phyloP scores from a whole-genome alignment of 768 basidiomycete genomes.

The Leccinum rimulosum region DNA sequence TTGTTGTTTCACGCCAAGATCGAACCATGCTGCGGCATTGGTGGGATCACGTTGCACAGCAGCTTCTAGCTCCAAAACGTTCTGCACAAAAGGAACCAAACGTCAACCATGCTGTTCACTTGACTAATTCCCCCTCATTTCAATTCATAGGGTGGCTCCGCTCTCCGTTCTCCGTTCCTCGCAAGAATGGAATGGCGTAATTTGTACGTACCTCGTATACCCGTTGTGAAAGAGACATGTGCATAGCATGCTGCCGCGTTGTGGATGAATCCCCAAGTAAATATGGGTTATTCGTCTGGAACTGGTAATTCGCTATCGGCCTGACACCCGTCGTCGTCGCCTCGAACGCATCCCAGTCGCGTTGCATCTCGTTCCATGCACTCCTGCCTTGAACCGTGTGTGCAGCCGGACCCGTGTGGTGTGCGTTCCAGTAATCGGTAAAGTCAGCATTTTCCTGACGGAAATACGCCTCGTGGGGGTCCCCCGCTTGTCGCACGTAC shows the following conservation, averaged over 20 bases:
- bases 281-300: constrained; percentile 80
- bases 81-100: constrained; percentile 44
- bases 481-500: constrained; percentile 25
- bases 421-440: constrained; percentile 54
- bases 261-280: constrained; percentile 54
- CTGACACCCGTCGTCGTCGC: constrained; percentile 66
- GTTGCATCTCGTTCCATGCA: constrained; percentile 66
- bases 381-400: constrained; percentile 25
- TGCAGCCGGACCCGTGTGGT: constrained; percentile 26
- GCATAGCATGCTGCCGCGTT: constrained; percentile 45
- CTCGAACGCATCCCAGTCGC: constrained; percentile 81
- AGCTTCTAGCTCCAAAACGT: constrained; percentile 86
- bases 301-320: constrained; percentile 58
- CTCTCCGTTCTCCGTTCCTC: constrained; percentile 13
- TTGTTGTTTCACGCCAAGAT: constrained; percentile 94
- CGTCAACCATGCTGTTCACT: constrained; percentile 16
- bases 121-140: constrained; percentile 1
- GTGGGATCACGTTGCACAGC: constrained; percentile 74
- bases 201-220: constrained; percentile 40
- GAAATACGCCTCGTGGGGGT: constrained; percentile 67
- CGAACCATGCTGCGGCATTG: constrained; percentile 79
- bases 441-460: constrained; percentile 70
- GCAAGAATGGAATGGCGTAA: constrained; percentile 9
- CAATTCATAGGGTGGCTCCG: neutral
- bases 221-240: constrained; percentile 29